Base-by-base conservation (phyloP, 139 green algal species). In the Micractinium sp. region DNA sequence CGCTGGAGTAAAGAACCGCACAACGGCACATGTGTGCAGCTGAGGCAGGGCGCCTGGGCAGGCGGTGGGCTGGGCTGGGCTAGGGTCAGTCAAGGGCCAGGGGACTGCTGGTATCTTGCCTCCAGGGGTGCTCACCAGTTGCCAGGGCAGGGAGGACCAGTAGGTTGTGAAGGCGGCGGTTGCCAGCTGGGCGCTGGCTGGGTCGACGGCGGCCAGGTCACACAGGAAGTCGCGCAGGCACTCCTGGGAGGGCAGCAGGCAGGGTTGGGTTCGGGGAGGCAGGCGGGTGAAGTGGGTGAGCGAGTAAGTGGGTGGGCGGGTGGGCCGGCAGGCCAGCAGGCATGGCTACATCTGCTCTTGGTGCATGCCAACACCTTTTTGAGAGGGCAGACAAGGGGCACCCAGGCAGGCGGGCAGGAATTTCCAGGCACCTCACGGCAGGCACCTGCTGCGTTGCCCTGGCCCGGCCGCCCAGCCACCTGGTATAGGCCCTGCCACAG, bases 91-190 rank as follows among this genome's bases (percentile, higher is more conserved):
- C 36, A 29, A 19, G 33, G 14, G 22, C 3, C 76, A 82, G 35
- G 27, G 73, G 3, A 36, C 4, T 19, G 1, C 16, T 33, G 36
- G 74, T 13, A 13, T 41, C 29, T n/a, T 20, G 31, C 31, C 36
- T 31, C 29, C 27, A 33, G 16, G 2, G 74, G n/a, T 0, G n/a
- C 81, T 31, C 23, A 82, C 85, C 60, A 60, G 53, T 14, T 56
- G 38, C 89, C 89, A 91, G 14, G 75, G 75, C n/a, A 91, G 29
- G 20, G 71, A 91, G 27, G 60, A 25, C 89, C 89, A 91, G 81
- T 77, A 89, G 38, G 81, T 41, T 4, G 29, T 76, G 73, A 91
- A 90, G 27, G 82, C 60, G 41, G 39, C 41, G 31, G 41, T 23
- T 20, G 78, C 53, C 41, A 84, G 78, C 41, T 38, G 41, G 78